These are phyloP conservation scores for Nitzschia putrida DNA, from an alignment of 108 stramenopile species.

Conservation along the genomic window DNA sequence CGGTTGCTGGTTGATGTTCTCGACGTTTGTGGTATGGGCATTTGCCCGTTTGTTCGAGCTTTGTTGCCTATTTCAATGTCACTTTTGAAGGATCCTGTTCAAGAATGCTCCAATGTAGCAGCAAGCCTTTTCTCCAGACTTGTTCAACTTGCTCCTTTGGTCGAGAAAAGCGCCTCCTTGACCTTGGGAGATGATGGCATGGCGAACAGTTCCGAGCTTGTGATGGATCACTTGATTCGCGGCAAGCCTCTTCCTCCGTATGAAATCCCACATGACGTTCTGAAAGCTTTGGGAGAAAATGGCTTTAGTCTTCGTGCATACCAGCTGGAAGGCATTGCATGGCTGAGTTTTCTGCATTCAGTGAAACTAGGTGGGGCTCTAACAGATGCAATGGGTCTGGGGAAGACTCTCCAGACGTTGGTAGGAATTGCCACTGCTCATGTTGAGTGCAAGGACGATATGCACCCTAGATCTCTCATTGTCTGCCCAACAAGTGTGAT, in stretches of 20 bases:
- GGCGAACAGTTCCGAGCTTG: conserved; percentile 39
- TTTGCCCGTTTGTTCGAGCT: conserved; percentile 66
- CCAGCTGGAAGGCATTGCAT: conserved; percentile 85
- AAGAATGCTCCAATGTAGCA: conserved; percentile 55
- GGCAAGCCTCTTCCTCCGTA: conserved; percentile 76
- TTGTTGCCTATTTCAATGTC: conserved; percentile 77
- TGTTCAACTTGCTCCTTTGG: conserved; percentile 78
- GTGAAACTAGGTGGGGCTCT: conserved; percentile 80
- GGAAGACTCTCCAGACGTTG: conserved; percentile 84
- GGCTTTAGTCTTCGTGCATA: conserved; percentile 67
- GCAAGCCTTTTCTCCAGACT: conserved; percentile 72
- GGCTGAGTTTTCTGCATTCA: conserved; percentile 81
- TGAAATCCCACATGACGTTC: conserved; percentile 48
- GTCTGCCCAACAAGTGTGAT: conserved; percentile 86
- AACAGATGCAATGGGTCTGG: conserved; percentile 88
- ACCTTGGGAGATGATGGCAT: not conserved
- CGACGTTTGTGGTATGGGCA: conserved; percentile 11
- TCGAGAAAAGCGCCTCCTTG: conserved; percentile 32
- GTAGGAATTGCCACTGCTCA: conserved; percentile 67
- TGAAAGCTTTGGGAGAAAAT: conserved; percentile 32
- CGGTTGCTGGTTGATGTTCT: conserved; percentile 25
- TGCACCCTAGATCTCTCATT: conserved; percentile 48
- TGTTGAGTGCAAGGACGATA: conserved; percentile 2
- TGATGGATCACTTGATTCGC: conserved; percentile 84
- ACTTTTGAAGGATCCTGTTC: conserved; percentile 68